phyloP scores from a whole-genome alignment of 495 filamentous ascomycete species.

The Tuber borchii region DNA sequence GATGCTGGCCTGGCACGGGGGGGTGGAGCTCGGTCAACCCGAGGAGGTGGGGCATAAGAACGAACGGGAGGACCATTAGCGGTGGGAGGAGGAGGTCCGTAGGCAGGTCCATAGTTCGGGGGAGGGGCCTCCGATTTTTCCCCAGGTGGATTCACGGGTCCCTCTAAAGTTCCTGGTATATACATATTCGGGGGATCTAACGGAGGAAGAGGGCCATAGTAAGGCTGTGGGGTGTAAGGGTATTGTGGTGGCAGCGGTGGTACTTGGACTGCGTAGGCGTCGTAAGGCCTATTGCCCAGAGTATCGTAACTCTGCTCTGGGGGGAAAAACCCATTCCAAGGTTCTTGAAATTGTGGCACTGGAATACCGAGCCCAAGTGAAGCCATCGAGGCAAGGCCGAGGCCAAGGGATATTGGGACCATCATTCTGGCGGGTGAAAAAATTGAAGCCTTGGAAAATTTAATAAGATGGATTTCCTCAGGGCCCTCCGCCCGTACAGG shows the following conservation, averaged over 20 bases:
- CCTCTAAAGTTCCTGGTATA: not conserved
- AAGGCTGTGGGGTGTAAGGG: conserved; percentile 9
- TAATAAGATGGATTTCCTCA: not conserved
- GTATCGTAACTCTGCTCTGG: conserved; percentile 12
- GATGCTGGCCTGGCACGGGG: not conserved
- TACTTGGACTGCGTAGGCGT: not conserved
- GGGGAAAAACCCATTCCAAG: conserved; percentile 34
- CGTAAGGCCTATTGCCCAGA: not conserved
- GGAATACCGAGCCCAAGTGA: conserved; percentile 18
- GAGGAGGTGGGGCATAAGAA: not conserved
- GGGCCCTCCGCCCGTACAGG: not conserved
- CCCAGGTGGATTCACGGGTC: not conserved
- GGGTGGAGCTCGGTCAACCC: not conserved
- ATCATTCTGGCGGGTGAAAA: not conserved
- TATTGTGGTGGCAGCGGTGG: not conserved
- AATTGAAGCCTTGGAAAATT: not conserved
- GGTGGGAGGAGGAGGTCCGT: not conserved
- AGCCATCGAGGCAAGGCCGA: conserved; percentile 11
- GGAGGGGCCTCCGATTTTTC: not conserved
- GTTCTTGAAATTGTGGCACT: conserved; percentile 12
- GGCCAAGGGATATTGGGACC: not conserved
- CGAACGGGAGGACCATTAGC: not conserved
- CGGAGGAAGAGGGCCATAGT: conserved; percentile 10
- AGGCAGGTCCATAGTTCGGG: not conserved
- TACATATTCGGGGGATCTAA: not conserved